A percentile compares a stretch with the other conserved stretches of the same genome.
Evolutionary conservation across 2,329 filamentous ascomycete species (phyloP).

Genomic region (Pyricularia sp.): DNA sequence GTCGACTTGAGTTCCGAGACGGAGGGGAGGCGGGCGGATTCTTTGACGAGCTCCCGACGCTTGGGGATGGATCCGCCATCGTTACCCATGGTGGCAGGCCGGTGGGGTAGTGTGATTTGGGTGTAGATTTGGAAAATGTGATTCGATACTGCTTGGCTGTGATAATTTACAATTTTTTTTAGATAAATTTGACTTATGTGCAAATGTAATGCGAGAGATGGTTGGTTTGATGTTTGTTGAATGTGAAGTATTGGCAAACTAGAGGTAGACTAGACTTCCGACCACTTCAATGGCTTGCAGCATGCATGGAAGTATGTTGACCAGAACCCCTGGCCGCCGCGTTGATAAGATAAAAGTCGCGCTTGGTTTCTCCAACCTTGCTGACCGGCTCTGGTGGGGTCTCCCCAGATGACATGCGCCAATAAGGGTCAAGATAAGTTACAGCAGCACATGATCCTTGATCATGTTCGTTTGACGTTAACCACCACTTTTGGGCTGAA

Average conservation of each 20-base stretch:
- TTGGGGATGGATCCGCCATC: slow-evolving; percentile 96
- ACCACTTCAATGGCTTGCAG: neutral
- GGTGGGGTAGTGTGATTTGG: neutral
- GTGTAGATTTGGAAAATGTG: neutral
- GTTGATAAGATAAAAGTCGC: neutral
- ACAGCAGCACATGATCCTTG: neutral
- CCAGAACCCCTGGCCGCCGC: neutral
- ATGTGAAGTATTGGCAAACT: neutral
- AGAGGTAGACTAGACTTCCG: neutral
- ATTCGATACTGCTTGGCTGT: neutral
- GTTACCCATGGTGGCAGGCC: slow-evolving; percentile 68
- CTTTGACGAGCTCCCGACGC: slow-evolving; percentile 90
- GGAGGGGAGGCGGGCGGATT: slow-evolving; percentile 74
- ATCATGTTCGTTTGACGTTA: neutral
- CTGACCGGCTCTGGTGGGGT: neutral
- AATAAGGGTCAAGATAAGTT: neutral
- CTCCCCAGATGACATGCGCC: neutral
- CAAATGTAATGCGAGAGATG: neutral
- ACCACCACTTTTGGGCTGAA: neutral
- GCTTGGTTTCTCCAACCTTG: neutral
- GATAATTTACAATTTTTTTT: neutral
- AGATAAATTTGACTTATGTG: neutral
- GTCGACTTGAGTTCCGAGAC: slow-evolving; percentile 83
- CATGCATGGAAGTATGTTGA: neutral
- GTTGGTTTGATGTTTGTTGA: neutral